phyloP scores from a whole-genome alignment of 257 asterid species.

The Plectranthus barbatus region DNA sequence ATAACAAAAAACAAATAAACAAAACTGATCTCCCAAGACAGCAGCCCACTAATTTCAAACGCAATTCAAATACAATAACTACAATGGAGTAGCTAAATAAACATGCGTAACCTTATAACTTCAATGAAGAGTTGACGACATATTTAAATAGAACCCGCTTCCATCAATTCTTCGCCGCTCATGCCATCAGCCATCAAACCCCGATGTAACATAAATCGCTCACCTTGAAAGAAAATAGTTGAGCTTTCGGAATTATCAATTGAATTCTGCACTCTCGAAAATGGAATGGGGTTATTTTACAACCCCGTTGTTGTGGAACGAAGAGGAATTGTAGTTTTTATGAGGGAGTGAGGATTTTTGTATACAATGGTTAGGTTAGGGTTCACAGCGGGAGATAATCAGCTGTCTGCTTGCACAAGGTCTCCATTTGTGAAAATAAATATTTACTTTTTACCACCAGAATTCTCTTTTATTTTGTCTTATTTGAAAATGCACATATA shows the following conservation, averaged over 20 bases:
- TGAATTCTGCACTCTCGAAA: slow-evolving; percentile 2
- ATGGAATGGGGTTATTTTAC: not conserved
- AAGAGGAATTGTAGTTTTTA: not conserved
- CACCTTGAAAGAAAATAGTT: slow-evolving; percentile 7
- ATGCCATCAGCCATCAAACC: not conserved
- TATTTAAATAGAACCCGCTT: not conserved
- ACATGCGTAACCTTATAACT: slow-evolving; percentile 3
- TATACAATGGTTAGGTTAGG: too few relatives aligned
- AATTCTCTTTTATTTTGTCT: too few relatives aligned
- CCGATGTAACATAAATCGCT: not conserved
- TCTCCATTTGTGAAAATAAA: too few relatives aligned
- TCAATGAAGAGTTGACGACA: not conserved
- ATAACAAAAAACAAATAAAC: too few relatives aligned
- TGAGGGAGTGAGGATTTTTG: too few relatives aligned
- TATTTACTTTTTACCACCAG: too few relatives aligned
- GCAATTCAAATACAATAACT: not conserved
- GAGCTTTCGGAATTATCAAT: not conserved
- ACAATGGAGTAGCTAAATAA: not conserved
- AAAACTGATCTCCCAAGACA: too few relatives aligned
- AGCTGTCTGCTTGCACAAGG: too few relatives aligned
- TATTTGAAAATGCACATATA: too few relatives aligned
- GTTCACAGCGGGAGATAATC: too few relatives aligned
- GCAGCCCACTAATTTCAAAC: too few relatives aligned
- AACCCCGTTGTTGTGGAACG: slow-evolving; percentile 1
- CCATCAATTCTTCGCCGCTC: not conserved